Conservation (phyloP, 371 early-diverging fungal species). For the Mucor plumbeus region DNA sequence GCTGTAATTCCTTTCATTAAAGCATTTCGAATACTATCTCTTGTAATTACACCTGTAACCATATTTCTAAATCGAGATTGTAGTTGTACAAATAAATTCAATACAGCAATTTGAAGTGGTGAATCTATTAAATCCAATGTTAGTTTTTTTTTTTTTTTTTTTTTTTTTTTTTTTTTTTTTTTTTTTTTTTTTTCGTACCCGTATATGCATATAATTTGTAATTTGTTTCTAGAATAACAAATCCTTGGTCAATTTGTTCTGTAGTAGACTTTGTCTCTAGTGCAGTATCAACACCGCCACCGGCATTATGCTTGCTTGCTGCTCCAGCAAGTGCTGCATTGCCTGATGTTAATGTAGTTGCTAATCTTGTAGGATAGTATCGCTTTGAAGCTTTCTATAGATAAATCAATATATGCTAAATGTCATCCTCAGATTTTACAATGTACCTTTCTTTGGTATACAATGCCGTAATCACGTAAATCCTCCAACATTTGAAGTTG, state of each 20-base stretch:
- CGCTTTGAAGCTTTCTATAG: conserved; percentile 68
- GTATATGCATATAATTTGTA: conserved; percentile 97
- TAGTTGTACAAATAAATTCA: conserved; percentile 90
- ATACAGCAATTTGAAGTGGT: conserved; percentile 96
- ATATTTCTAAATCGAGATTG: conserved; percentile 93
- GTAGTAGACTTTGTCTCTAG: conserved; percentile 42
- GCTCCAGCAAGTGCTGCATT: conserved; percentile 51
- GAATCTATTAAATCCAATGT: conserved; percentile 60
- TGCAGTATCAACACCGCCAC: conserved; percentile 25
- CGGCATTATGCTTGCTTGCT: conserved; percentile 22
- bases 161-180: neutral
- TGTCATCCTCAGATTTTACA: neutral
- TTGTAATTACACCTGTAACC: conserved; percentile 91
- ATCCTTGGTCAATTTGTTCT: conserved; percentile 68
- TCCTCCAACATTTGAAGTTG: conserved; percentile 89
- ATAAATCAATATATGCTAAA: neutral
- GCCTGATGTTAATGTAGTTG: conserved; percentile 90
- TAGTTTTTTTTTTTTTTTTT: too few species aligned
- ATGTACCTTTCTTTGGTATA: conserved; percentile 82
- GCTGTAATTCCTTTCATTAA: conserved; percentile 95
- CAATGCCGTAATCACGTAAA: conserved; percentile 87
- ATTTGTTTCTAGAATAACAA: conserved; percentile 90
- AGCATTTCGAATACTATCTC: conserved; percentile 92
- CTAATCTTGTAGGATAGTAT: conserved; percentile 93
- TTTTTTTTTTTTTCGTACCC: conserved; percentile 37